phyloP scores from a whole-genome alignment of 2,329 filamentous ascomycete genomes.

The Ceratocystis huliohia region DNA sequence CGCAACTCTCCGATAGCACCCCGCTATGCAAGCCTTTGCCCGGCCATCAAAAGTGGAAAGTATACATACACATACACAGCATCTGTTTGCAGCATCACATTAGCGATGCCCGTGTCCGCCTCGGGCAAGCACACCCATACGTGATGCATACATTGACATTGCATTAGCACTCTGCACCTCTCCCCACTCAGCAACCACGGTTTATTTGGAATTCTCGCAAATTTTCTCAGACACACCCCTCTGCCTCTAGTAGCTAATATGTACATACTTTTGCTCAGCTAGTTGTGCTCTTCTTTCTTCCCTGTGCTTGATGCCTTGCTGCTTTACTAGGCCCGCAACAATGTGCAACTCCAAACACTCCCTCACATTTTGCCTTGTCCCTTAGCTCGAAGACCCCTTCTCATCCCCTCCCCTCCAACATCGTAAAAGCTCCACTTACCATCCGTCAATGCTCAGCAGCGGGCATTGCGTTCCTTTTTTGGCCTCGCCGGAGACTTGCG shows the following conservation, averaged over 20 bases:
- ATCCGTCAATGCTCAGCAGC: not conserved
- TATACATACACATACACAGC: not conserved
- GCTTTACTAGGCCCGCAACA: not conserved
- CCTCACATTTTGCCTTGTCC: not conserved
- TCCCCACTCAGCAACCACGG: not conserved
- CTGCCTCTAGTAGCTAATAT: not conserved
- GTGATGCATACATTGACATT: conserved; percentile 6
- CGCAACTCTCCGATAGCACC: not conserved
- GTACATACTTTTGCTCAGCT: not conserved
- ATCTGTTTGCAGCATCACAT: not conserved
- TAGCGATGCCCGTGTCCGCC: not conserved
- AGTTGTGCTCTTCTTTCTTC: too few relatives aligned
- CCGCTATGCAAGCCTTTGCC: not conserved
- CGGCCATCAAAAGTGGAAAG: not conserved
- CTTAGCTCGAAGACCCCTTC: not conserved
- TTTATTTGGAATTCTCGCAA: not conserved
- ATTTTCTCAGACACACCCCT: not conserved
- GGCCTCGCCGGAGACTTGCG: not conserved
- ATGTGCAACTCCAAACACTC: not conserved
- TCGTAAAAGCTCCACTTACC: not conserved
- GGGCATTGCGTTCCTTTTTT: not conserved
- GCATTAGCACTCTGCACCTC: not conserved
- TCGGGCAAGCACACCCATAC: not conserved
- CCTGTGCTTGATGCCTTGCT: not conserved
- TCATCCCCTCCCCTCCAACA: not conserved